Evolutionary conservation across 768 basidiomycete species (phyloP), one percentile per base, ranked within the genome.

Genomic region (Kwoniella sp.): DNA sequence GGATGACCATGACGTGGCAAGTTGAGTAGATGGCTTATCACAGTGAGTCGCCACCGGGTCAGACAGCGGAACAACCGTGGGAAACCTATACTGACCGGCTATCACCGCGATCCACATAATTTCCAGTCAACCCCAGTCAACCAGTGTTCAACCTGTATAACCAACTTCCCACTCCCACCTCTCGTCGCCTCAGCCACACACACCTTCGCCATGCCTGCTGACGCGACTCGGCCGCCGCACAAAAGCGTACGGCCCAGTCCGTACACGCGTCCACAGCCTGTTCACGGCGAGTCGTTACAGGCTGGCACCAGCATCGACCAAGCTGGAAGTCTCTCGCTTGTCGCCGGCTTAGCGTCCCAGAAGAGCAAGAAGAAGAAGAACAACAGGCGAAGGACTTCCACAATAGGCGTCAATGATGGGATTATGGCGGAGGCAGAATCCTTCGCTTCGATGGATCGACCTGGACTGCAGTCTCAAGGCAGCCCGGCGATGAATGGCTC

Each of bases 1-100:
- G 39, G 26, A 38, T 9, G 8, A 20, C 9, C 3, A 17, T 38
- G 37, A 38, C 37, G 37, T 38, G 37, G 37, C 23, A 38, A 15
- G n/a, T n/a, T 67, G 41, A 51, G 77, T 17, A 25, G 31, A 32
- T 32, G 31, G 31, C 19, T 36, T 36, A 36, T 36, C 5, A 36
- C 5, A 36, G 7, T 15, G 34, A 6, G 15, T 36, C 15, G 34
- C 34, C 34, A 36, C 34, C 34, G 15, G 31, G 31, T 9, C 31
- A 37, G 36, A n/a, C 15, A 5, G 15, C 7, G 25, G 19, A 8
- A 28, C 28, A 3, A 19, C 28, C 43, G 43, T 44, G 43, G 43
- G 43, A 44, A 32, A 44, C 28, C 19, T 15, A 17, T n/a, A 5
- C 15, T 36, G 37, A 9, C 5, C 37, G 23, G 37, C 9, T 32